Conservation (phyloP, 768 basidiomycete genomes). For the Amyloporia xantha region DNA sequence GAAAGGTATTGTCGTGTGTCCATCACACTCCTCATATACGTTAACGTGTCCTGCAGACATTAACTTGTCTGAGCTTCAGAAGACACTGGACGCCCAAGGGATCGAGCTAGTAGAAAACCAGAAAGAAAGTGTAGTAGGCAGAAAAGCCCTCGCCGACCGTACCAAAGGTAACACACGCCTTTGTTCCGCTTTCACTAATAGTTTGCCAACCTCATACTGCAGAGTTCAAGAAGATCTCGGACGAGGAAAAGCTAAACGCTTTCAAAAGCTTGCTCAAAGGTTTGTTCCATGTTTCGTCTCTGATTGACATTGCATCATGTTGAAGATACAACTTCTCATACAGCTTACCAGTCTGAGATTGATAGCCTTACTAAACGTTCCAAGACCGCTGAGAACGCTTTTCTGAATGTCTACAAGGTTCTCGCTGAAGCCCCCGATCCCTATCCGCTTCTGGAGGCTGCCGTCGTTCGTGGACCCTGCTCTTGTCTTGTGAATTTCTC, state of each 20-base stretch:
- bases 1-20: slow-evolving; percentile 53
- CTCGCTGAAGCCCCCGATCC: slow-evolving; percentile 97
- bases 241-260: slow-evolving; percentile 77
- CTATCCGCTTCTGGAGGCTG: slow-evolving; percentile 91
- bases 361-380: slow-evolving; percentile 91
- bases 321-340: neutral
- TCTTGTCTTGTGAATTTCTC: neutral
- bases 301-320: neutral
- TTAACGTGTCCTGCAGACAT: slow-evolving; percentile 47
- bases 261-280: slow-evolving; percentile 91
- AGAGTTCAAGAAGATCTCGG: slow-evolving; percentile 97
- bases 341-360: slow-evolving; percentile 95
- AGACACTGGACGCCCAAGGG: slow-evolving; percentile 86
- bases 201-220: neutral
- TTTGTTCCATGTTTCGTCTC: too few relatives aligned
- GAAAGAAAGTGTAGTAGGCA: slow-evolving; percentile 91
- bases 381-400: slow-evolving; percentile 90
- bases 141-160: slow-evolving; percentile 91
- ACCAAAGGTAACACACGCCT: slow-evolving; percentile 71
- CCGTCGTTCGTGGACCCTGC: slow-evolving; percentile 53
- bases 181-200: neutral
- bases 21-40: neutral
- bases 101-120: slow-evolving; percentile 97
- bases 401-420: slow-evolving; percentile 94
- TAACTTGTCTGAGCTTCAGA: slow-evolving; percentile 85